Percentiles rank a stretch among this genome's conserved stretches.
These are phyloP conservation scores for Colletotrichum graminicola DNA, from an alignment of 2,329 filamentous ascomycete species.

Conservation along the genomic window DNA sequence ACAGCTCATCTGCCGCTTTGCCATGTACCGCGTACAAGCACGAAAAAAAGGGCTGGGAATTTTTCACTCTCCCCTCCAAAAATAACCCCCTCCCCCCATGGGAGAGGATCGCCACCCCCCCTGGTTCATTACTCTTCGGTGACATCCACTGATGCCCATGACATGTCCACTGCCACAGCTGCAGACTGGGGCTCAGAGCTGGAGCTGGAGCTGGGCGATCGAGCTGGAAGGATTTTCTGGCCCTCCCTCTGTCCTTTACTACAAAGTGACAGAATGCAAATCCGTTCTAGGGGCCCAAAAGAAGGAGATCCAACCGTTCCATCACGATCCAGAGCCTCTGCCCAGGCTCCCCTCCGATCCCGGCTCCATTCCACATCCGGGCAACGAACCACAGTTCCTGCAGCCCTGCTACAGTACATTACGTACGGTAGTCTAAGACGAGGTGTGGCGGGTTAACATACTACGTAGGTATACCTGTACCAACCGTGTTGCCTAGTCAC, in stretches of 20 bases:
- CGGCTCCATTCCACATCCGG: constrained; percentile 19
- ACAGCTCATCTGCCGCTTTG: not conserved
- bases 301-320: constrained; percentile 26
- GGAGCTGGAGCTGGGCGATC: not conserved
- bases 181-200: constrained; percentile 11
- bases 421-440: too few species aligned
- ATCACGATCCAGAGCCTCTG: constrained; percentile 39
- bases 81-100: constrained; percentile 13
- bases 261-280: not conserved
- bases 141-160: constrained; percentile 27
- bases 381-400: constrained; percentile 40
- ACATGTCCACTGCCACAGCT: constrained; percentile 35
- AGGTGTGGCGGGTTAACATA: too few species aligned
- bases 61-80: not conserved
- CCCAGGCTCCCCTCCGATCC: constrained; percentile 12
- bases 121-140: not conserved
- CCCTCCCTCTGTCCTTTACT: not conserved
- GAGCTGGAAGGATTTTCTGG: constrained; percentile 9
- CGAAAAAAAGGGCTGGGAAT: not conserved
- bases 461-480: too few species aligned
- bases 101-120: not conserved
- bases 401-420: constrained; percentile 35
- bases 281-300: not conserved
- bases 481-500: not conserved
- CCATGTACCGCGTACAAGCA: too few species aligned